These are phyloP conservation scores for Paecilomyces fulvus DNA, from an alignment of 2,329 filamentous ascomycete species.

Conservation along the genomic window DNA sequence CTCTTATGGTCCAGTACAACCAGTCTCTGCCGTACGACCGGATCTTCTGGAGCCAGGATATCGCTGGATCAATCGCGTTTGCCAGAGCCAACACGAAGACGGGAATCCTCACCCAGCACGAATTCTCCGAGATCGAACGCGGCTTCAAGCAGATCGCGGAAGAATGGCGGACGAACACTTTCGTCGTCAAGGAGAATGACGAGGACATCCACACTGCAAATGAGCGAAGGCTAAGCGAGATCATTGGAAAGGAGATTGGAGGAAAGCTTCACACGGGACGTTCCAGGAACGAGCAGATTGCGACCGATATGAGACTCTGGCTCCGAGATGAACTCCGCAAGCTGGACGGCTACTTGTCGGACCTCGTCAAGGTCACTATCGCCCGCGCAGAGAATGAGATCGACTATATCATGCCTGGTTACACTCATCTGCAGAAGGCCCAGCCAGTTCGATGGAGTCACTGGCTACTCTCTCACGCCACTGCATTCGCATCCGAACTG, in stretches of 20 bases:
- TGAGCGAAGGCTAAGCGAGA: slow-evolving; percentile 66
- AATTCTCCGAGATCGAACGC: slow-evolving; percentile 65
- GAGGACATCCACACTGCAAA: slow-evolving; percentile 64
- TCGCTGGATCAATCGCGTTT: slow-evolving; percentile 71
- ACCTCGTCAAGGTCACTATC: slow-evolving; percentile 61
- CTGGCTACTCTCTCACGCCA: slow-evolving; percentile 69
- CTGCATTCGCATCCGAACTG: slow-evolving; percentile 64
- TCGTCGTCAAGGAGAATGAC: slow-evolving; percentile 30
- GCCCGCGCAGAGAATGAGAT: slow-evolving; percentile 65
- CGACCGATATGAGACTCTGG: slow-evolving; percentile 86
- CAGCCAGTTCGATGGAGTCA: slow-evolving; percentile 75
- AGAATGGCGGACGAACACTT: slow-evolving; percentile 35
- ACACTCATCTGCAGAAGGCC: slow-evolving; percentile 79
- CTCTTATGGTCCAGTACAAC: slow-evolving; percentile 81
- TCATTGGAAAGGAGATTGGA: slow-evolving; percentile 76
- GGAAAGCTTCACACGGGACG: slow-evolving; percentile 86
- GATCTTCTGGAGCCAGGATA: slow-evolving; percentile 70
- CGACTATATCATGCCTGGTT: slow-evolving; percentile 74
- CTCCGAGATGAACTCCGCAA: slow-evolving; percentile 63
- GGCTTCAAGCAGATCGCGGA: slow-evolving; percentile 53
- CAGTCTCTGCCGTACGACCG: slow-evolving; percentile 72
- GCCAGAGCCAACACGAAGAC: slow-evolving; percentile 69
- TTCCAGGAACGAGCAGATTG: slow-evolving; percentile 84
- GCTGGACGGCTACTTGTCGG: slow-evolving; percentile 60
- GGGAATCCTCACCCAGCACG: slow-evolving; percentile 62